Percentiles rank a stretch among this genome's conserved stretches.
phyloP scores from a whole-genome alignment of 768 basidiomycete genomes.

The Mrakia frigida region DNA sequence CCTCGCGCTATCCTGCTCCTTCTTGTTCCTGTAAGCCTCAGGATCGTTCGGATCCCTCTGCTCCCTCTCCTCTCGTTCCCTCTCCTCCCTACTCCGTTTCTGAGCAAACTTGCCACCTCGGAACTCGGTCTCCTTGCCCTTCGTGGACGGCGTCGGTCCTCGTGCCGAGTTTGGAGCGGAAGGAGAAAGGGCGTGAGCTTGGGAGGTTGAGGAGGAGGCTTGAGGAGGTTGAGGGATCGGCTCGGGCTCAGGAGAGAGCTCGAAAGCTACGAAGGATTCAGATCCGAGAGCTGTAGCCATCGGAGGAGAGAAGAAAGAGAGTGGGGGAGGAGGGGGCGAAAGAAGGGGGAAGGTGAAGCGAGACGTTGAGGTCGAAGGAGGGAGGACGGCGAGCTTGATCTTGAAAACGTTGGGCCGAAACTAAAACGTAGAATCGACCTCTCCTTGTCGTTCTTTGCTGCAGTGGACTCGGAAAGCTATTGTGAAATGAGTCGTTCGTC shows the following conservation, averaged over 20 bases:
- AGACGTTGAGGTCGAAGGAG: too few species aligned
- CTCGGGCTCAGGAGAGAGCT: slow-evolving; percentile 26
- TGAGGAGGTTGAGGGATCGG: neutral
- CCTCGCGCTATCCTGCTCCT: slow-evolving; percentile 24
- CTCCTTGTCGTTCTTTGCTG: too few species aligned
- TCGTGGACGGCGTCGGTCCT: neutral
- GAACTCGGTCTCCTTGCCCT: neutral
- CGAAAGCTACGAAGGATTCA: slow-evolving; percentile 30
- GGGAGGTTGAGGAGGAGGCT: neutral
- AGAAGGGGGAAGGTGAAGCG: too few species aligned
- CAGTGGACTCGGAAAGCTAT: too few species aligned
- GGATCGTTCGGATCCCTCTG: slow-evolving; percentile 19
- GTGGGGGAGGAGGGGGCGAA: too few species aligned
- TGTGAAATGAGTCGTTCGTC: too few species aligned
- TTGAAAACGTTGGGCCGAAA: too few species aligned
- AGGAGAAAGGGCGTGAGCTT: neutral
- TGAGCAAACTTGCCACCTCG: slow-evolving; percentile 13
- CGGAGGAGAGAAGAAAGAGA: neutral
- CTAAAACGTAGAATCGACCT: too few species aligned
- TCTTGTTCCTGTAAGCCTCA: slow-evolving; percentile 24
- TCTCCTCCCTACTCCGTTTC: slow-evolving; percentile 19
- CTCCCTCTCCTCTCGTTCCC: slow-evolving; percentile 15
- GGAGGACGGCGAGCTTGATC: too few species aligned
- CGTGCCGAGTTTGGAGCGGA: neutral
- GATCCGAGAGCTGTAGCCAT: slow-evolving; percentile 14